Base-by-base conservation (phyloP, 2,329 filamentous ascomycete genomes). In the Cercospora janseana region DNA sequence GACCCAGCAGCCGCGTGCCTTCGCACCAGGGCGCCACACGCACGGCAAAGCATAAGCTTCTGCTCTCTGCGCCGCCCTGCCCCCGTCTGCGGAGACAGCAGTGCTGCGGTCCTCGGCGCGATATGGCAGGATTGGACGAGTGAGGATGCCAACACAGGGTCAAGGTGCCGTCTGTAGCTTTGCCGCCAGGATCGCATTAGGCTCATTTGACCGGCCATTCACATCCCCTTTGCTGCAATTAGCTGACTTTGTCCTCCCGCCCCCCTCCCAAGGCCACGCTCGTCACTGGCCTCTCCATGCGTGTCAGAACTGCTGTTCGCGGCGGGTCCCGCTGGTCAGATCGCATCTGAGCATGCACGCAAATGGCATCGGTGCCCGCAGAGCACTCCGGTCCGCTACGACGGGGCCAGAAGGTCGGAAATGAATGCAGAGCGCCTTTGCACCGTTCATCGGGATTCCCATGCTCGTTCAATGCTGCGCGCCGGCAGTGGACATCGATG, bases 21-120 rank as follows among this genome's bases (percentile, higher is more conserved):
- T 38, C 51, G 43, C 41, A 55, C 48, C 34, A 47, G 52, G 38
- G 43, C 54, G 54, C 54, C 42, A 52, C 52, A 41, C 44, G 24
- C 52, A n/a, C n/a, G n/a, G n/a, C n/a, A 52, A 50, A 44, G 51
- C 49, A 51, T 56, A 54, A 55, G 46, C 49, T 55, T 35, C 28
- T 45, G 48, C 38, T 37, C 49, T 51, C 43, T 53, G 51, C 46
- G 44, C 31, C 18, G 40, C 15, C 43, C 43, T n/a, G n/a, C n/a
- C 27, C 27, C 29, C 24, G 29, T 31, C 29, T 35, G 29, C 32
- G 43, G 15, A 31, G 23, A 24, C 43, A 24, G 43, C 23, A 37
- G 29, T 24, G 43, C 29, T 46, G 43, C 13, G 28, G 20, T 47
- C 31, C 20, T 20, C 28, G 21, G 44, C 31, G 44, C 44, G 21